These are phyloP conservation scores for Pseudogymnoascus sp. DNA, from an alignment of 2,329 filamentous ascomycete genomes.

Conservation along the genomic window DNA sequence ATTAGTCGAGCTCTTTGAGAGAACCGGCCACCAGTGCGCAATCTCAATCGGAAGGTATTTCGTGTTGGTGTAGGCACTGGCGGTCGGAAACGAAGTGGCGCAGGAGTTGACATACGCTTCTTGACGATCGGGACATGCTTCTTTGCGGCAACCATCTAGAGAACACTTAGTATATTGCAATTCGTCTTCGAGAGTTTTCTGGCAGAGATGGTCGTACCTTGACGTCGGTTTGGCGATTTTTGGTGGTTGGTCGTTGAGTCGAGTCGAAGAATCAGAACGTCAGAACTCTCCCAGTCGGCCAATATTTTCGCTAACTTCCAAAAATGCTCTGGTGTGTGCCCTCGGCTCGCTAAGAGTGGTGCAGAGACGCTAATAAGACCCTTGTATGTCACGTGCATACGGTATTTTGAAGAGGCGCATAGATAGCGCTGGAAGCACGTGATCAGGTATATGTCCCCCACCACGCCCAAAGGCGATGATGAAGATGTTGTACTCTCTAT, in stretches of 20 bases:
- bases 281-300: constrained; percentile 6
- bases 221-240: constrained; percentile 9
- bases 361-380: constrained; percentile 12
- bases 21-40: background rate
- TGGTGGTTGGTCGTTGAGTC: constrained; percentile 9
- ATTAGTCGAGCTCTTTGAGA: constrained; percentile 26
- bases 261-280: constrained; percentile 5
- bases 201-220: constrained; percentile 21
- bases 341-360: constrained; percentile 19
- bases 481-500: background rate
- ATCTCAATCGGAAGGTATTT: background rate
- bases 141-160: constrained; percentile 96
- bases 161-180: constrained; percentile 11
- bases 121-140: constrained; percentile 99
- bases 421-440: background rate
- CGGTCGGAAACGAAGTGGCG: constrained; percentile 10
- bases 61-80: background rate
- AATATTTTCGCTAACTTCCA: constrained; percentile 10
- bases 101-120: constrained; percentile 74
- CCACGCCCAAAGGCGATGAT: background rate
- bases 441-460: background rate
- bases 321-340: constrained; percentile 10
- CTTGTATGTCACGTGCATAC: background rate
- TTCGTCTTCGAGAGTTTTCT: background rate
- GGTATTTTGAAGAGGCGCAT: background rate